phyloP scores from a whole-genome alignment of 495 filamentous ascomycete genomes.

The Neohortaea acidophila region DNA sequence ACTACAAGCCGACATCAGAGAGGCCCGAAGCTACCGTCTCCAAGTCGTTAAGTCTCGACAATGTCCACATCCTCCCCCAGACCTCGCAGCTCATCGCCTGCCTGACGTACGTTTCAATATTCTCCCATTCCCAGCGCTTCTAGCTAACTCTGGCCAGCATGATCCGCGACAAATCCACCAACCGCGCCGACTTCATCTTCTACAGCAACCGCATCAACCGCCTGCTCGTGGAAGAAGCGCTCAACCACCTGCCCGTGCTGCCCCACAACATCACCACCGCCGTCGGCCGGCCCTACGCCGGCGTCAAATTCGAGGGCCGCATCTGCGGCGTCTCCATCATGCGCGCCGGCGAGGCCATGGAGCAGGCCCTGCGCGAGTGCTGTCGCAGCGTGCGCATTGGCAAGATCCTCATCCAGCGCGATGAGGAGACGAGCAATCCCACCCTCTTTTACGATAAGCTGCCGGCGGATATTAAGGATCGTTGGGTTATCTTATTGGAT shows the following conservation, averaged over 20 bases:
- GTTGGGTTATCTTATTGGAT: constrained; percentile 92
- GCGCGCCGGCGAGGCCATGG: constrained; percentile 96
- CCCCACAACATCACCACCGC: constrained; percentile 80
- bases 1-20: constrained; percentile 58
- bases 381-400: constrained; percentile 92
- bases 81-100: constrained; percentile 94
- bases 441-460: constrained; percentile 95
- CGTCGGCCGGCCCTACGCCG: constrained; percentile 73
- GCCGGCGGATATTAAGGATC: constrained; percentile 75
- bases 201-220: constrained; percentile 98
- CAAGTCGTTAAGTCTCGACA: constrained; percentile 61
- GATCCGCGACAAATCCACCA: constrained; percentile 80
- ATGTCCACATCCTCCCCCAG: constrained; percentile 80
- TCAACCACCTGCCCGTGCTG: constrained; percentile 89
- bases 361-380: constrained; percentile 89
- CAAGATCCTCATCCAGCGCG: constrained; percentile 93
- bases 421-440: constrained; percentile 85
- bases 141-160: constrained; percentile 40
- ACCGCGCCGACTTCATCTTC: constrained; percentile 93
- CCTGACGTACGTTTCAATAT: constrained; percentile 61
- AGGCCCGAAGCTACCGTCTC: constrained; percentile 88
- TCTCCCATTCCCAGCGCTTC: neutral
- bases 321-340: constrained; percentile 98
- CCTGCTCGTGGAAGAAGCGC: constrained; percentile 89
- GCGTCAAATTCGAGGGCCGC: constrained; percentile 90